These are phyloP conservation scores for Plectranthus barbatus DNA, from an alignment of 257 asterid species.

Conservation along the genomic window DNA sequence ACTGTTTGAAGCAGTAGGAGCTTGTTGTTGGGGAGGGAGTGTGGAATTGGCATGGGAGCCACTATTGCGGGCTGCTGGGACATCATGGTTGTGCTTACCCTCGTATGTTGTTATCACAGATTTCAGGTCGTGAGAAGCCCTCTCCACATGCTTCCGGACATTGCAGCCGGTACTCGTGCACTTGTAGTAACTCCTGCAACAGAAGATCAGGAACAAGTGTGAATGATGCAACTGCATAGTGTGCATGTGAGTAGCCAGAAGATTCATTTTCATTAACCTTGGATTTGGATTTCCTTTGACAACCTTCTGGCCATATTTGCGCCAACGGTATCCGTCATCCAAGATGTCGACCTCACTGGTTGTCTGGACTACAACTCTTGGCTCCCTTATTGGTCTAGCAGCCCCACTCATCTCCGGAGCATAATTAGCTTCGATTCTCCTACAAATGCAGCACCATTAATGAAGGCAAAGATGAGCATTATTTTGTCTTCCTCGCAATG, in stretches of 20 bases:
- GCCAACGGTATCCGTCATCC: conserved; percentile 95
- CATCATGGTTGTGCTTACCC: conserved; percentile 88
- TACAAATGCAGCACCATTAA: conserved; percentile 24
- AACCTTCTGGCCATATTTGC: conserved; percentile 90
- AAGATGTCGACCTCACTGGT: conserved; percentile 87
- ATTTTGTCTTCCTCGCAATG: background rate
- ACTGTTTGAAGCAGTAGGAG: conserved; percentile 23
- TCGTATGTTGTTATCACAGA: conserved; percentile 83
- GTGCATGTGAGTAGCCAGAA: background rate
- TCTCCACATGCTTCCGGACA: conserved; percentile 80
- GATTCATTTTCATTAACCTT: conserved; percentile 59
- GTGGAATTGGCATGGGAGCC: conserved; percentile 24
- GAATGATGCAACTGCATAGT: background rate
- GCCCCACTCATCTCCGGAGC: conserved; percentile 39
- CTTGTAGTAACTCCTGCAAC: conserved; percentile 84
- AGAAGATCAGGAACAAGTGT: background rate
- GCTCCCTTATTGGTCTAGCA: conserved; percentile 70
- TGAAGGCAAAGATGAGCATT: background rate
- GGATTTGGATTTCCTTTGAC: conserved; percentile 97
- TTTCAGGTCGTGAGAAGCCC: conserved; percentile 76
- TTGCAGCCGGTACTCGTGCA: conserved; percentile 82
- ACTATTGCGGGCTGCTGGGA: conserved; percentile 75
- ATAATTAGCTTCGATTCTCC: conserved; percentile 47
- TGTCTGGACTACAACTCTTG: conserved; percentile 89
- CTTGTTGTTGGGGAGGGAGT: conserved; percentile 33